Evolutionary conservation across 2,329 filamentous ascomycete genomes (phyloP).

Genomic region (Annulohypoxylon truncatum): DNA sequence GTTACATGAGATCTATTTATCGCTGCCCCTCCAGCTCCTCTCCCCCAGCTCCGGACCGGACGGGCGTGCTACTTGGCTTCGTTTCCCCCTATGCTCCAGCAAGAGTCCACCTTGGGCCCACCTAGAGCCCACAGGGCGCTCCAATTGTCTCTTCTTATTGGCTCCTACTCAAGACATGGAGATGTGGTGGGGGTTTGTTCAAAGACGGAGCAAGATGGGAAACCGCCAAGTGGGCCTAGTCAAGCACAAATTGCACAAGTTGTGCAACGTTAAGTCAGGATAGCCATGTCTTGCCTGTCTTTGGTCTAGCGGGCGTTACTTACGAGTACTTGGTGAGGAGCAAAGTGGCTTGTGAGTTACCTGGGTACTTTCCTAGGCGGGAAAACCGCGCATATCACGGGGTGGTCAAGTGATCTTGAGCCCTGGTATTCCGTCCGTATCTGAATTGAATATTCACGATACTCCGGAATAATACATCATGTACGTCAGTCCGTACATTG

Average conservation of each 20-base stretch:
- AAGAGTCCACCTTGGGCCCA: constrained; percentile 6
- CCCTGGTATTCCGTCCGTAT: constrained; percentile 10
- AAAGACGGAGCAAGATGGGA: constrained; percentile 15
- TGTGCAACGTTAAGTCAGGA: constrained; percentile 8
- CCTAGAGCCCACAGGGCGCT: constrained; percentile 6
- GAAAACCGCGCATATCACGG: constrained; percentile 39
- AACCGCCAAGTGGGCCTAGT: constrained; percentile 29
- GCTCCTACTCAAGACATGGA: constrained; percentile 13
- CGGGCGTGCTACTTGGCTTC: constrained; percentile 8
- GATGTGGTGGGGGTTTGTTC: constrained; percentile 22
- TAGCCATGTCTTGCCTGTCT: neutral
- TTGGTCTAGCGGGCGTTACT: neutral
- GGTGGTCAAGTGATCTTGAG: constrained; percentile 31
- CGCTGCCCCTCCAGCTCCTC: constrained; percentile 9
- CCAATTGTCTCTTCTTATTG: constrained; percentile 29
- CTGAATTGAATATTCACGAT: constrained; percentile 22
- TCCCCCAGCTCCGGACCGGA: constrained; percentile 28
- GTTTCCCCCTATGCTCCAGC: constrained; percentile 9
- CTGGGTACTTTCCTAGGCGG: constrained; percentile 13
- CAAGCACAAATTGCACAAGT: constrained; percentile 20
- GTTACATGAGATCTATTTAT: constrained; percentile 21
- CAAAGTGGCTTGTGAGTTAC: constrained; percentile 1
- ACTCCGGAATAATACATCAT: neutral
- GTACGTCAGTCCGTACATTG: neutral
- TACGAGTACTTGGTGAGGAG: neutral